Conservation (phyloP, 805 yeast species). For the Ogataea parapolymorpha region DNA sequence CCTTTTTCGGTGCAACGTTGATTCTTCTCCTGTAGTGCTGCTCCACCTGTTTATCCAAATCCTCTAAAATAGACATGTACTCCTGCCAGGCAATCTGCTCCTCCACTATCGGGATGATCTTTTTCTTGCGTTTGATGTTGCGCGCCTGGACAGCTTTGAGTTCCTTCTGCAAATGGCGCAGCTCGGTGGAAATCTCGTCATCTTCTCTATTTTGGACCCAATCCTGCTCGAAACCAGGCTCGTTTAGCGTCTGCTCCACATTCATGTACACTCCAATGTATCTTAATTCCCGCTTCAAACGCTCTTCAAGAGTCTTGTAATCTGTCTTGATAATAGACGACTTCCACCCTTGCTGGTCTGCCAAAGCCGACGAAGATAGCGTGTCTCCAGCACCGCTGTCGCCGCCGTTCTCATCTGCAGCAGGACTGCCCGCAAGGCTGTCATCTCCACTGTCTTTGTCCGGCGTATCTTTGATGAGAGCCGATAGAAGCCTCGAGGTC, state of each 20-base stretch:
- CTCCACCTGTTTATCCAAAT: constrained; percentile 93
- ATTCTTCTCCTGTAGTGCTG: constrained; percentile 85
- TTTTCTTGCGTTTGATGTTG: constrained; percentile 66
- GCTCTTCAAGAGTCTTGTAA: constrained; percentile 78
- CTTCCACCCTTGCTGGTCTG: constrained; percentile 48
- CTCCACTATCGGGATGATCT: constrained; percentile 68
- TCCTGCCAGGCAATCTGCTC: constrained; percentile 95
- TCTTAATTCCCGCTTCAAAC: constrained; percentile 81
- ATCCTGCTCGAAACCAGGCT: constrained; percentile 44
- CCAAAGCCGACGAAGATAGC: constrained; percentile 25
- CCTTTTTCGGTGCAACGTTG: constrained; percentile 62
- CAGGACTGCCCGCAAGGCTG: constrained; percentile 23
- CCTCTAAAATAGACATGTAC: constrained; percentile 83
- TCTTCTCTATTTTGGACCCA: constrained; percentile 86
- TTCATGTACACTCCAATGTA: constrained; percentile 88
- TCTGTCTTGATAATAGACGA: constrained; percentile 50
- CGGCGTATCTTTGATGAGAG: constrained; percentile 53
- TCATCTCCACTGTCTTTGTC: constrained; percentile 27
- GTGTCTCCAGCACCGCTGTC: constrained; percentile 4
- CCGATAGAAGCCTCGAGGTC: constrained; percentile 78
- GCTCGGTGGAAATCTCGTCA: constrained; percentile 87
- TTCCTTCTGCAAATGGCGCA: constrained; percentile 68
- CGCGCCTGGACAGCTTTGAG: constrained; percentile 56
- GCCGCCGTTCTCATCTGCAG: constrained; percentile 10
- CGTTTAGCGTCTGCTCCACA: constrained; percentile 39